Evolutionary conservation across 306 rosid genomes (phyloP).

Genomic region (Fragaria vesca): DNA sequence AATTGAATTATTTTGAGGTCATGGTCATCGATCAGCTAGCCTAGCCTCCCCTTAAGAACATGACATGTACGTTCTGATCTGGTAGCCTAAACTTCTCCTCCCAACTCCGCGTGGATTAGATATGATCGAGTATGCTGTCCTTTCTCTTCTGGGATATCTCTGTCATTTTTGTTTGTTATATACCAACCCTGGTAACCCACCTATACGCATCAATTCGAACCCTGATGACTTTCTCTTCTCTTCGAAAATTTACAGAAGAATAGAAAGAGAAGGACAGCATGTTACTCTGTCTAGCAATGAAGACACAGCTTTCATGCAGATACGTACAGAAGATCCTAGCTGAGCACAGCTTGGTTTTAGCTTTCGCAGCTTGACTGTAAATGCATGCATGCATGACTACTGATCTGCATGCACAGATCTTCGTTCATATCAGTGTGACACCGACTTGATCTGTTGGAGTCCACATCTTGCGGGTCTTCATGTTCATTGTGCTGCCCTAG

Average conservation of each 20-base stretch:
- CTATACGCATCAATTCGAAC: not conserved
- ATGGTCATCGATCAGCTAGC: not conserved
- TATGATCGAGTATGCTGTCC: not conserved
- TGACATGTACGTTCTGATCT: not conserved
- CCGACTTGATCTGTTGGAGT: not conserved
- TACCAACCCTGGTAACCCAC: not conserved
- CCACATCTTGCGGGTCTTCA: not conserved
- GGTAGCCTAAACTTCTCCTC: not conserved
- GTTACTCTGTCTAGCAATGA: not conserved
- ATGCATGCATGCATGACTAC: not conserved
- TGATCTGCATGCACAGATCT: not conserved
- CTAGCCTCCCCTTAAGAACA: not conserved
- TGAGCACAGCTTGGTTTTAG: not conserved
- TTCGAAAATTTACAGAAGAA: not conserved
- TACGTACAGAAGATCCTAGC: not conserved
- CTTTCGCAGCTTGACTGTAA: not conserved
- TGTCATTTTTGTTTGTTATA: not conserved
- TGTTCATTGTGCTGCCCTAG: not conserved
- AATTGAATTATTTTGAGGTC: not conserved
- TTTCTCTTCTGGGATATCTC: not conserved
- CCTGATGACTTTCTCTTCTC: not conserved
- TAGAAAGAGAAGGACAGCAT: not conserved
- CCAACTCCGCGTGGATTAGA: not conserved
- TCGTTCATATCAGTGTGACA: not conserved
- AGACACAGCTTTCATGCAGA: not conserved